Conservation (phyloP, 2,329 filamentous ascomycete species). For the Fonsecaea monophora region DNA sequence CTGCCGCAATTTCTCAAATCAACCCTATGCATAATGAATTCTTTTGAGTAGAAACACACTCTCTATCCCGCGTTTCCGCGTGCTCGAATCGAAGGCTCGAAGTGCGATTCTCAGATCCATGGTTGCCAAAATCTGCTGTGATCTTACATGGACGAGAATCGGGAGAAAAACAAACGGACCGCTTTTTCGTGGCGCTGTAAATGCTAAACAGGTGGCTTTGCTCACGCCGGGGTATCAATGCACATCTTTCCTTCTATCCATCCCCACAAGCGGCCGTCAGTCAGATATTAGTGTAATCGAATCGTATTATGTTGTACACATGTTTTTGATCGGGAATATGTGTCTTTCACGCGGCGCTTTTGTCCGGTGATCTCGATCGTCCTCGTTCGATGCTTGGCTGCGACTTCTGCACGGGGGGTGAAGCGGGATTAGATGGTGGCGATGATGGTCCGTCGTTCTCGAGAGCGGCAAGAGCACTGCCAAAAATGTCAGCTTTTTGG, state of each 20-base stretch:
- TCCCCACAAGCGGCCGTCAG: slow-evolving; percentile 39
- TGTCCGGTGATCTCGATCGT: slow-evolving; percentile 53
- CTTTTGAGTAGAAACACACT: slow-evolving; percentile 31
- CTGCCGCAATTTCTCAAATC: slow-evolving; percentile 18
- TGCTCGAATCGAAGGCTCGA: slow-evolving; percentile 30
- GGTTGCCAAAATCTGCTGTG: slow-evolving; percentile 23
- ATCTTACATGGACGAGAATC: slow-evolving; percentile 20
- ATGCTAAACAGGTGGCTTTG: slow-evolving; percentile 38
- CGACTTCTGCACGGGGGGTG: slow-evolving; percentile 55
- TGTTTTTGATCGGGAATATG: slow-evolving; percentile 22
- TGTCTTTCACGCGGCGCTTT: slow-evolving; percentile 39
- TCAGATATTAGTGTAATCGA: slow-evolving; percentile 36
- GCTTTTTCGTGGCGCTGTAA: slow-evolving; percentile 32
- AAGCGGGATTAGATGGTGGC: slow-evolving; percentile 56
- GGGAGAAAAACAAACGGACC: slow-evolving; percentile 24
- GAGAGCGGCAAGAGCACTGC: slow-evolving; percentile 56
- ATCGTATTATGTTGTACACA: slow-evolving; percentile 41
- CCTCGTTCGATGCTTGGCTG: slow-evolving; percentile 54
- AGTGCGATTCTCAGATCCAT: slow-evolving; percentile 21
- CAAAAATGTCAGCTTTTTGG: slow-evolving; percentile 32
- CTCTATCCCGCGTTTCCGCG: slow-evolving; percentile 32
- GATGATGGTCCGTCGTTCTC: slow-evolving; percentile 57
- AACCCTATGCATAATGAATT: slow-evolving; percentile 28
- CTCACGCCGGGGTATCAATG: slow-evolving; percentile 40
- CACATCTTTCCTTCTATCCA: slow-evolving; percentile 34